Base-by-base conservation (phyloP, 2,329 filamentous ascomycete species). In the Gliomastix tumulicola region DNA sequence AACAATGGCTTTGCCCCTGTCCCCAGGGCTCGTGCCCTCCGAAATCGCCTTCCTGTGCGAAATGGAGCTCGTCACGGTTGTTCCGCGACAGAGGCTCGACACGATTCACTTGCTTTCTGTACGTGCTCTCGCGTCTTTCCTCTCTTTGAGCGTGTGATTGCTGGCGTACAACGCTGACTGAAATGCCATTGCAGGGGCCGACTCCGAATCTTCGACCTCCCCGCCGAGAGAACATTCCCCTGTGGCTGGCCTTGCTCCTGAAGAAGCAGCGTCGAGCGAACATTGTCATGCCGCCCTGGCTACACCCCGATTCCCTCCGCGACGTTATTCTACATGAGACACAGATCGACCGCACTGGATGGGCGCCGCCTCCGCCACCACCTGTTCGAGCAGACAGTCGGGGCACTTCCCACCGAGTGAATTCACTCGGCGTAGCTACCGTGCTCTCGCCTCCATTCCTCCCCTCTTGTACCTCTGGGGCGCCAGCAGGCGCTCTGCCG, bases 11-110 rank as follows among this genome's bases (percentile, higher is more conserved):
- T 56, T 71, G 34, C 67, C 70, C 21, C 57, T 74, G 12, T 68
- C 68, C 5, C 50, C 59, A 35, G 71, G 65, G 59, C 74, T 96
- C 31, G 83, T 85, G 49, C 88, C 92, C 41, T 72, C 85, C 45
- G 92, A 98, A 65, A 84, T 94, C 32, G 85, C 88, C 35, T 98
- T 97, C 55, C 69, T 97, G 20, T 95, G 89, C 61, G 92, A 98
- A 66, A 97, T 96, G 88, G 90, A 97, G 66, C 77, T 88, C 51
- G 84, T 98, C 38, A 96, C 89, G 1, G 76, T 98, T 17, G 79
- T 97, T 34, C 92, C 92, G 23, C 85, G 92, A 37, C 89, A 97
- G 59, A 78, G 85, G 45, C 79, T 98, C 36, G 88, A 96, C 47
- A 79, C 78, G 48, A 84, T 98, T 44, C 74, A 86, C 49, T 74